phyloP scores from a whole-genome alignment of 345 rosid species.

The Citrus maxima region DNA sequence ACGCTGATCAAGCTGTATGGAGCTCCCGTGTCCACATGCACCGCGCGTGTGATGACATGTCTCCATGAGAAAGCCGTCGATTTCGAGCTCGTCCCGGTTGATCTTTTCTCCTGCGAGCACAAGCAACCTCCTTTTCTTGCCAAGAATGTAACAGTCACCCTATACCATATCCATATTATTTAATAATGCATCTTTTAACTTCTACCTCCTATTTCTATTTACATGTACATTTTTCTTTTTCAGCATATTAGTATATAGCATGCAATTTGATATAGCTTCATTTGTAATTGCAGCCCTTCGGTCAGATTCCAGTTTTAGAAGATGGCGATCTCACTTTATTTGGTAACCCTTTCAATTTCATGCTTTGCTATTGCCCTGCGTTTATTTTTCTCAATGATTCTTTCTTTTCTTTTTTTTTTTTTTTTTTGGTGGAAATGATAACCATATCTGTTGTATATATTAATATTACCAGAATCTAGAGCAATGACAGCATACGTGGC shows the following conservation, averaged over 20 bases:
- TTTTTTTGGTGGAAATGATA: too few species aligned
- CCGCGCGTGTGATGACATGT: conserved; percentile 56
- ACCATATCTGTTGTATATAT: too few species aligned
- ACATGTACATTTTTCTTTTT: too few species aligned
- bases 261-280: not conserved
- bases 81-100: conserved; percentile 63
- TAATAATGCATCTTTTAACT: too few species aligned
- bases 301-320: conserved; percentile 77
- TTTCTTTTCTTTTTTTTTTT: too few species aligned
- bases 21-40: conserved; percentile 64
- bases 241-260: too few species aligned
- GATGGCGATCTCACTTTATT: conserved; percentile 74
- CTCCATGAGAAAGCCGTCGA: conserved; percentile 68
- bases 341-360: conserved; percentile 32
- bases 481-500: conserved; percentile 68
- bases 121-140: conserved; percentile 57
- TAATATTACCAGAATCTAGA: conserved; percentile 51
- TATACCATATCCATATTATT: too few species aligned
- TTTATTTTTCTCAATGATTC: too few species aligned
- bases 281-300: conserved; percentile 67
- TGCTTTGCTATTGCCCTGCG: too few species aligned
- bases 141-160: conserved; percentile 42
- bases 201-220: too few species aligned
- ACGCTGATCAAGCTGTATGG: conserved; percentile 60
- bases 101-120: conserved; percentile 66